Base-by-base conservation (phyloP, 2,329 filamentous ascomycete species). In the Penicillium thymicola region DNA sequence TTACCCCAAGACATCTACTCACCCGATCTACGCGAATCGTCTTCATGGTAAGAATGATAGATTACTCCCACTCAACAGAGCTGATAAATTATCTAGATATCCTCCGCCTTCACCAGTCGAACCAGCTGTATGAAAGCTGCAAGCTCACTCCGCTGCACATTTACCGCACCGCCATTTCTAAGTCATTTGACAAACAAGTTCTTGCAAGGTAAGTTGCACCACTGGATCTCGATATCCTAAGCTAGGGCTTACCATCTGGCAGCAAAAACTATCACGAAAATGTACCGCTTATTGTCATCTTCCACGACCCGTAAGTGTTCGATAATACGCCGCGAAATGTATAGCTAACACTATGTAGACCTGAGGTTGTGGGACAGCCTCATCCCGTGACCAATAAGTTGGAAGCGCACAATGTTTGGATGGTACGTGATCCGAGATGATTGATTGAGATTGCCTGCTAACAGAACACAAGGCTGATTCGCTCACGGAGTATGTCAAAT, bases 111-210 rank as follows among this genome's bases (percentile, higher is more conserved):
- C 90, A 87, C 63, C 92, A 97, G 70, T 83, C 87, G 23, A 85
- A 87, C 61, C 78, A 83, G 2, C 75, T 97, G 13, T 86, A 85
- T 57, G 82, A 89, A 49, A 87, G 87, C 54, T 84, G 90, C 69
- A 83, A 84, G 60, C 95, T 99, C 87, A 81, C 88, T 1, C 86
- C 89, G 10, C 78, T 99, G 3, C 89, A 87, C 69, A 88, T 99
- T 46, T 88, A 92, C 67, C 83, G 89, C 5, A 85, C 89, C 41
- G 79, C 80, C 2, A 78, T 94, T 0, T 89, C 87, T 59, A 88
- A 86, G 63, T 88, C 88, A 0, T 96, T 93, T 66, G 86, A 93
- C 66, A 89, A 95, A 62, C 91, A 96, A 72, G 88, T 97, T 2
- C 76, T 97, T 34, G 88, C 90, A 9, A 95, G 91, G 70, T 85